Percentiles rank a stretch among this genome's conserved stretches.
Conservation (phyloP, 139 green algal genomes). For the Diplosphaera chodatii region DNA sequence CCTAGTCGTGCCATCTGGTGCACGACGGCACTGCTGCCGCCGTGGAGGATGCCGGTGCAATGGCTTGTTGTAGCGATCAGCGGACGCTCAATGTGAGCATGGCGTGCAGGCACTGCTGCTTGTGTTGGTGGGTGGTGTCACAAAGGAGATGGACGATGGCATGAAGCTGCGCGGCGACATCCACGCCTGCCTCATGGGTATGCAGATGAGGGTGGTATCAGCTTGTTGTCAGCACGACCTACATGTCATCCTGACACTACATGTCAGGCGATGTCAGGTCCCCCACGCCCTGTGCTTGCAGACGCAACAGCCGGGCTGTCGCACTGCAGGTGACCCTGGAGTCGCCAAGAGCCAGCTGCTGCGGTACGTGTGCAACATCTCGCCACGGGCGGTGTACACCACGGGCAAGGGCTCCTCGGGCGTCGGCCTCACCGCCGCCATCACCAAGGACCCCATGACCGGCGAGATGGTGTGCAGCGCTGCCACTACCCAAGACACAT, state of each 20-base stretch:
- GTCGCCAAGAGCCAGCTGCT: constrained; percentile 97
- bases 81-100: too few relatives aligned
- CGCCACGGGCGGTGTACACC: constrained; percentile 92
- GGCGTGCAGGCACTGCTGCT: constrained; percentile 74
- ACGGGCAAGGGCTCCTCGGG: constrained; percentile 91
- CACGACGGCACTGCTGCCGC: too few relatives aligned
- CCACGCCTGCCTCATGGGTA: constrained; percentile 97
- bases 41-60: too few relatives aligned
- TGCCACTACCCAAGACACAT: too few relatives aligned
- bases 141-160: constrained; percentile 73
- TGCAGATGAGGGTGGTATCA: not conserved
- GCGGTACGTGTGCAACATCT: constrained; percentile 75
- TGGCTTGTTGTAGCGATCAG: too few relatives aligned
- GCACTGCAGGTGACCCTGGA: constrained; percentile 76
- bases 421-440: constrained; percentile 91
- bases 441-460: constrained; percentile 84
- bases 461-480: constrained; percentile 80
- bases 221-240: not conserved
- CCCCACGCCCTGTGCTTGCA: too few relatives aligned
- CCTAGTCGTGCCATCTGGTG: too few relatives aligned
- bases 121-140: constrained; percentile 86
- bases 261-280: too few relatives aligned
- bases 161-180: constrained; percentile 96
- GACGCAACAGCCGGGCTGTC: not conserved
- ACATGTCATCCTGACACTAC: too few relatives aligned